Base-by-base conservation (phyloP, 169 alveolate genomes). In the Perkinsus olseni region DNA sequence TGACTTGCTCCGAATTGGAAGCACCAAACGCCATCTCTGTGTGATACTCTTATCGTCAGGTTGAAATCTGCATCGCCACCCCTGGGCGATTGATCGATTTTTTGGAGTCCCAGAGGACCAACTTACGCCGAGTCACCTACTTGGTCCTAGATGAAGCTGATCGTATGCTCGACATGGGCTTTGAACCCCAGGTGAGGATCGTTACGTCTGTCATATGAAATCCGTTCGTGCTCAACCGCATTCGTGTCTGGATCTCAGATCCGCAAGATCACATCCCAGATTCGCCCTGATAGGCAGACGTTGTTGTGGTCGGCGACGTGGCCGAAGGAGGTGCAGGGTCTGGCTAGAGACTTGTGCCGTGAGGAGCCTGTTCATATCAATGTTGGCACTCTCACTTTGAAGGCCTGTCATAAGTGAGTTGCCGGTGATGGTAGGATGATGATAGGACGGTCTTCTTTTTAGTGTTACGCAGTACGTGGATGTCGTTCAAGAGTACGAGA, bases 131-230 rank as follows among this genome's bases (percentile, higher is more conserved):
- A 45, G 99, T 98, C 39, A 98, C 99, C n/a, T 99, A 98, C 95
- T 97, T 99, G 74, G 99, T 98, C 62, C 96, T 99, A 74, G 99
- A 99, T 96, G 99, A 99, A 96, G 99, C 99, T 8, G 99, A 98
- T 95, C 95, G 97, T 92, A 99, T 99, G 99, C 98, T 99, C 93
- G 99, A 99, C 95, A 98, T 99, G 99, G 99, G 99, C 24, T 99
- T 99, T 96, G 99, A 99, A 95, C 99, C 99, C 20, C 99, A 98
- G 91, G 82, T 62, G 82, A 11, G 34, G 82, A 28, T 0, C 1
- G 34, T 62, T 28, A n/a, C n/a, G n/a, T n/a, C n/a, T n/a, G n/a
- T n/a, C n/a, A n/a, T n/a, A n/a, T n/a, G n/a, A n/a, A n/a, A n/a
- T n/a, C n/a, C n/a, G n/a, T n/a, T n/a, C n/a, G n/a, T n/a, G n/a